Evolutionary conservation across 164 flowering plant genomes (phyloP).

Genomic region (Umbilicus rupestris): DNA sequence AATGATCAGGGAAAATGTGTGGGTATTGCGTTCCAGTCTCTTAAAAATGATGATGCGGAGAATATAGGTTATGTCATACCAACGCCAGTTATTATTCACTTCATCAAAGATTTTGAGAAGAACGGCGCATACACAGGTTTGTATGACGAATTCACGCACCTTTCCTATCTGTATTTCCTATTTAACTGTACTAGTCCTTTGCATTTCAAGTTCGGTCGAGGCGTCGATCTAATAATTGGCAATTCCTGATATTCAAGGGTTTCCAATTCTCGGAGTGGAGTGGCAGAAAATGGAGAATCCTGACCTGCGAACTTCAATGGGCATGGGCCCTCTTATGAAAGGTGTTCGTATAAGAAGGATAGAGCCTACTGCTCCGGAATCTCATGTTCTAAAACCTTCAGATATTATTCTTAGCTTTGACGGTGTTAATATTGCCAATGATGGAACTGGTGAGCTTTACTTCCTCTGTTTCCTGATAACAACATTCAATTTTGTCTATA

Average conservation of each 20-base stretch:
- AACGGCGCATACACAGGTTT: conserved; percentile 89
- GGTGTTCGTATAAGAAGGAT: conserved; percentile 88
- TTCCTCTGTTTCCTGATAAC: no score
- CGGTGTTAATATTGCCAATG: conserved; percentile 84
- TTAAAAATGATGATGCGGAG: conserved; percentile 91
- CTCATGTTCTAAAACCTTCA: conserved; percentile 61
- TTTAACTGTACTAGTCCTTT: background rate
- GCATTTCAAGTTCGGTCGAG: background rate
- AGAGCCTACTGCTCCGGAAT: conserved; percentile 88
- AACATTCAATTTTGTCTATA: no score
- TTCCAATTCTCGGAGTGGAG: conserved; percentile 91
- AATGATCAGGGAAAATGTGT: conserved; percentile 87
- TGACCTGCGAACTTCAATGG: conserved; percentile 78
- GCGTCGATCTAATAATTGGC: background rate
- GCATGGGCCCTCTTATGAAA: conserved; percentile 77
- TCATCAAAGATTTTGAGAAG: conserved; percentile 86
- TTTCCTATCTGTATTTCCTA: background rate
- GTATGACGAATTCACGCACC: background rate
- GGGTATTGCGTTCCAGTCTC: conserved; percentile 97
- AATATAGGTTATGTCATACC: conserved; percentile 99
- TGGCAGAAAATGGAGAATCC: conserved; percentile 99
- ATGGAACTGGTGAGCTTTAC: conserved; percentile 64
- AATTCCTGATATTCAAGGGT: conserved; percentile 43
- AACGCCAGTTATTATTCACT: conserved; percentile 91
- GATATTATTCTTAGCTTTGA: conserved; percentile 93